Base-by-base conservation (phyloP, 2,329 filamentous ascomycete species). In the Stachybotrys chartarum region DNA sequence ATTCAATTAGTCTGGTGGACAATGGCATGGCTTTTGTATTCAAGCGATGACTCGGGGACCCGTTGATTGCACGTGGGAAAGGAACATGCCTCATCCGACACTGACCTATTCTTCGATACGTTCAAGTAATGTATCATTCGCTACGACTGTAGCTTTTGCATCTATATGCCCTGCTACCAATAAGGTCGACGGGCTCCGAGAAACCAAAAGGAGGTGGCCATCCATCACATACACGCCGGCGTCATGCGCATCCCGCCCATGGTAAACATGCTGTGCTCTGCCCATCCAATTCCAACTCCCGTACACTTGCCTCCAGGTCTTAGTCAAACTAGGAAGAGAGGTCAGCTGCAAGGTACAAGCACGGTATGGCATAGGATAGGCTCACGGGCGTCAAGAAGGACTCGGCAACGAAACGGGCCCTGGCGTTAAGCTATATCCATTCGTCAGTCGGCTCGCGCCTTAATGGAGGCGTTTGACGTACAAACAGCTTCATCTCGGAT, bases 401-500 rank as follows among this genome's bases (percentile, higher is more conserved):
- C 75, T 99, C 94, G 51, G 94, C 94, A 53, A 99, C 93, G 70
- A 97, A 99, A 79, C 94, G 87, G 71, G 94, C 94, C 75, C 94
- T 84, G 55, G 94, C 92, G 72, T 99, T 99, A 71, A 99, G 79
- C 93, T 97, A 67, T 14, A 54, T 35, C 42, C 54, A 35, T 55
- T 39, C 57, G 55, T 69, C 50, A 66, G 60, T 32, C 24, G 32
- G 31, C 16, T 3, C 18, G 46, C 12, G 39, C 30, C 30, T 32
- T 5, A 14, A 32, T 14, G 45, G 3, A 18, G 14, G 35, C 35
- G 48, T n/a, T 24, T 50, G 35, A 79, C 90, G 64, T 82, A 97
- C 93, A 74, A 99, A 99, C 66, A 99, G 87, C 82, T 99, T 99
- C 94, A 99, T 97, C 77, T 99, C 95, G 3, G 94, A 97, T 58